Evolutionary conservation across 73 alveolate species (phyloP), one percentile per base, ranked within the genome.

Genomic region (Symbiodinium pilosum): DNA sequence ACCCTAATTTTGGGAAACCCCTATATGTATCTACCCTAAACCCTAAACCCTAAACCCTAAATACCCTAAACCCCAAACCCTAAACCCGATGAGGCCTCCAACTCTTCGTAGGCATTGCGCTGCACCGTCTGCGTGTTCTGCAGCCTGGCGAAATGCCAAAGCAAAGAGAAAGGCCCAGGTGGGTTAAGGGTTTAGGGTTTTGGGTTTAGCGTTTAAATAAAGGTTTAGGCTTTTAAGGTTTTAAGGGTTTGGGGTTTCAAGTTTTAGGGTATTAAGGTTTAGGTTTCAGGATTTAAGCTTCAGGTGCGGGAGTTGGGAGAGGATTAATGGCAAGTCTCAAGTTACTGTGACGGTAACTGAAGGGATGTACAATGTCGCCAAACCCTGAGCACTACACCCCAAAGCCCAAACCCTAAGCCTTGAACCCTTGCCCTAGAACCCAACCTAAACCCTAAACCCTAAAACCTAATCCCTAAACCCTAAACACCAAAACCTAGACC

Each of bases 41-140:
- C 71, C 30, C 16, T 1, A 54, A 54, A 54, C 30, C 30, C 16
- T 16, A 47, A 47, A 11, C 64, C 8, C 32, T 56, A 3, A 56
- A 3, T 47, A 47, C 16, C 16, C 64, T 54, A 30, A 54, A 54
- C 16, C 71, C 71, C n/a, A 30, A 54, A 30, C 71, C 71, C 71
- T 21, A 11, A 16, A 16, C 64, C 8, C 18, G 28, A 4, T 0
- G 34, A 36, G 44, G 47, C 91, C 93, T 99, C 99, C 83, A 99
- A 89, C 98, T 99, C 99, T 36, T 99, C 97, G 97, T 99, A 99
- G 56, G 99, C 99, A 71, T 94, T 99, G 97, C 99, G 99, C 93
- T 99, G 98, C 75, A 99, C 99, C 32, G 99, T 99, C 93, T 99
- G 99, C 38, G 99, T 99, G 87, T 94, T 99, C 86, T 99, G 99